Percentiles rank a stretch among this genome's conserved stretches.
Evolutionary conservation across 495 filamentous ascomycete species (phyloP).

Genomic region (Rhypophila decipiens): DNA sequence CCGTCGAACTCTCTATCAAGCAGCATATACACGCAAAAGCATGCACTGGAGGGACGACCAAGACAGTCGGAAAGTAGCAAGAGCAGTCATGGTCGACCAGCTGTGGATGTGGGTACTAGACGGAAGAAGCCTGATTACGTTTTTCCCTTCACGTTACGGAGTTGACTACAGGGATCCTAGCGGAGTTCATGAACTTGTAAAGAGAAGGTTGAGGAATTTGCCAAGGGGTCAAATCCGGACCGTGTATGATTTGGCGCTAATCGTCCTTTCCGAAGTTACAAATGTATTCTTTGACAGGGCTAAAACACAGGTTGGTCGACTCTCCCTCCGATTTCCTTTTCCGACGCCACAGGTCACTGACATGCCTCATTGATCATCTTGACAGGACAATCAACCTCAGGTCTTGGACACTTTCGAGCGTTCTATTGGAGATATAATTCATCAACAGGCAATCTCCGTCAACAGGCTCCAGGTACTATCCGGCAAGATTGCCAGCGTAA

Average conservation of each 20-base stretch:
- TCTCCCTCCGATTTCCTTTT: neutral
- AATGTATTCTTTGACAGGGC: constrained; percentile 58
- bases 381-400: constrained; percentile 55
- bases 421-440: constrained; percentile 27
- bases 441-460: constrained; percentile 28
- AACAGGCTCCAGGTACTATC: constrained; percentile 32
- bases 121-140: constrained; percentile 57
- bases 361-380: neutral
- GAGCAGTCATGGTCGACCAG: constrained; percentile 73
- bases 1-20: constrained; percentile 64
- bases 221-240: constrained; percentile 56
- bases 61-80: constrained; percentile 45
- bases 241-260: constrained; percentile 58
- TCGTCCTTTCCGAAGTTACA: constrained; percentile 60
- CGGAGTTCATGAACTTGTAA: constrained; percentile 57
- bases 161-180: constrained; percentile 61
- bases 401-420: constrained; percentile 65
- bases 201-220: constrained; percentile 18
- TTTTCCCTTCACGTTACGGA: constrained; percentile 61
- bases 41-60: constrained; percentile 61
- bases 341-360: neutral
- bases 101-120: constrained; percentile 71
- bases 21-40: constrained; percentile 55
- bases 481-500: constrained; percentile 18
- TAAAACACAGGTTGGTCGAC: constrained; percentile 33